Evolutionary conservation across 2,329 filamentous ascomycete species (phyloP), one percentile per base, ranked within the genome.

Genomic region (Tolypocladium amazonense): DNA sequence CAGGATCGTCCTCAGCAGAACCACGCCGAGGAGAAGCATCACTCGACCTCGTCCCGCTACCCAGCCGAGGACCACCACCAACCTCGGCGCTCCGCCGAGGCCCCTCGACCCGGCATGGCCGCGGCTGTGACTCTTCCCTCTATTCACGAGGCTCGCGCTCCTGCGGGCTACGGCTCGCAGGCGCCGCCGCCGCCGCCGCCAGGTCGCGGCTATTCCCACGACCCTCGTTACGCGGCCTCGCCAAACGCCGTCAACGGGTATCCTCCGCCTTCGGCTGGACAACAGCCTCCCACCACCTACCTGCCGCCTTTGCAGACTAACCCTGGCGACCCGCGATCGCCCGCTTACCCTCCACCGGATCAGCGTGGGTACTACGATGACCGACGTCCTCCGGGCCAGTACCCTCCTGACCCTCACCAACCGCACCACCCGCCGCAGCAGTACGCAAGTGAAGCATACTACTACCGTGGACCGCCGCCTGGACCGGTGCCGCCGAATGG

Each of bases 231-330:
- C 64, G 75, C 73, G 59, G 25, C 25, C 5, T 76, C 78, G 52
- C 75, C 77, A 47, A 74, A 70, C 65, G 71, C 74, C 59, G 70
- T 76, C 50, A 80, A 81, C 63, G 79, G 79, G 18, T 81, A 78
- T 64, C 73, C 74, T 23, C 73, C 75, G 14, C 75, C 78, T 39
- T 67, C 72, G n/a, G 69, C 67, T 23, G 66, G 67, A 23, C 67
- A 68, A 20, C 70, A 69, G 58, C 70, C 68, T 37, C 68, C 65
- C 11, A 58, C 66, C n/a, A 62, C 69, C 23, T 75, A 74, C 61
- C 67, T 75, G 14, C 74, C 73, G n/a, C 72, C 74, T 54, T 66
- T 74, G 39, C 76, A 77, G 59, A 63, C 72, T 50, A 50, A 41
- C 38, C 72, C 73, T 55, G 65, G 68, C 39, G 73, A 75, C 56